Conservation (phyloP, 208 protist species). For the Strigomonas galati region DNA sequence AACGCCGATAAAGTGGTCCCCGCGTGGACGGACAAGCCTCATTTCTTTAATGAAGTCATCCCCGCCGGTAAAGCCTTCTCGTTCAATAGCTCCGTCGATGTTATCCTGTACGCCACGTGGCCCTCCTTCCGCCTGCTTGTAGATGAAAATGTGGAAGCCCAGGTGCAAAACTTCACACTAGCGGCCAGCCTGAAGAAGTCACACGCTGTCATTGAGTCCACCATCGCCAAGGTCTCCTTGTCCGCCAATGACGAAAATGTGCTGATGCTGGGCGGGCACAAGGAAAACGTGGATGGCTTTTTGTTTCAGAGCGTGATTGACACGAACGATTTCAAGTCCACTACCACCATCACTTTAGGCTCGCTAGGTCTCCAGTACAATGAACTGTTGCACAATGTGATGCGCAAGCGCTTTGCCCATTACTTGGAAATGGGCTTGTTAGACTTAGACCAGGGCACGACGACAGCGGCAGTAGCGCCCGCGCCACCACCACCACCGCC, state of each 20-base stretch:
- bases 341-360: too few relatives aligned
- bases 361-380: too few relatives aligned
- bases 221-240: not conserved
- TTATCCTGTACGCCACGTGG: conserved; percentile 4
- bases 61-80: not conserved
- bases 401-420: too few relatives aligned
- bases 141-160: not conserved
- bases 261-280: too few relatives aligned
- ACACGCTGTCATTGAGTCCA: not conserved
- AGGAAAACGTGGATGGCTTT: too few relatives aligned
- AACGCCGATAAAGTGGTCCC: not conserved
- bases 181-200: not conserved
- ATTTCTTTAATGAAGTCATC: conserved; percentile 8
- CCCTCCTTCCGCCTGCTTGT: conserved; percentile 8
- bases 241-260: not conserved
- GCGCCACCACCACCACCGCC: too few relatives aligned
- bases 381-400: too few relatives aligned
- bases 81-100: conserved; percentile 1
- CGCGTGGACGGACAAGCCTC: conserved; percentile 1
- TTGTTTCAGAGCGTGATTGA: too few relatives aligned
- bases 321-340: too few relatives aligned
- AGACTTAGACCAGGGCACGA: too few relatives aligned
- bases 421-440: too few relatives aligned
- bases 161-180: not conserved
- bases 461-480: too few relatives aligned